These are phyloP conservation scores for Caloboletus firmus DNA, from an alignment of 1,284 basidiomycete species.

Conservation along the genomic window DNA sequence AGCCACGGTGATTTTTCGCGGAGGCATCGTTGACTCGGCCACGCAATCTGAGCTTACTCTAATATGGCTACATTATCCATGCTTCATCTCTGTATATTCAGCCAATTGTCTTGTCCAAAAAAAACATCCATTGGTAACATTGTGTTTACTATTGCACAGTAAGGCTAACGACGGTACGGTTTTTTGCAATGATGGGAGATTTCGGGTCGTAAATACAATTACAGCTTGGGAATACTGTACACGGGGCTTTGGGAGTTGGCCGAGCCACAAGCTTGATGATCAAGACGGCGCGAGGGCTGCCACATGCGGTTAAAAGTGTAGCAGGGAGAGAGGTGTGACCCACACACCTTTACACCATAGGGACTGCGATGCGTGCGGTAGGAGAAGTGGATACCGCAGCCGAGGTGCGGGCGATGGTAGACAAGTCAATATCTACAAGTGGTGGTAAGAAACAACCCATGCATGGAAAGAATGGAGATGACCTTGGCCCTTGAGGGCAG, in stretches of 20 bases:
- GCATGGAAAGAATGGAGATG: conserved; percentile 14
- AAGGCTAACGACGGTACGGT: background rate
- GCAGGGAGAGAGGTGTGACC: background rate
- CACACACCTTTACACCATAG: conserved; percentile 42
- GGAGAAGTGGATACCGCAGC: conserved; percentile 70
- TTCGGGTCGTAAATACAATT: conserved; percentile 20
- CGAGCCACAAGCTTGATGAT: background rate
- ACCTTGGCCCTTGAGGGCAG: conserved; percentile 60
- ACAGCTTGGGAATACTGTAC: conserved; percentile 21
- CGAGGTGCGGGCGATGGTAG: conserved; percentile 79
- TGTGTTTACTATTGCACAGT: conserved; percentile 10
- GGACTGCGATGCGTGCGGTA: conserved; percentile 39
- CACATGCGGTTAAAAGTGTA: background rate
- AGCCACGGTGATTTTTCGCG: background rate
- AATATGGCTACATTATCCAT: no score
- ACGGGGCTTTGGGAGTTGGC: conserved; percentile 3
- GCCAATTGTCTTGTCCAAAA: background rate
- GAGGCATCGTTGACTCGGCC: background rate
- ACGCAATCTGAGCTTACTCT: background rate
- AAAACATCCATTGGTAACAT: background rate
- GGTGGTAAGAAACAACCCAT: conserved; percentile 8
- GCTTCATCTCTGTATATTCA: background rate
- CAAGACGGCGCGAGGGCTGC: background rate
- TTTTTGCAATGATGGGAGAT: background rate
- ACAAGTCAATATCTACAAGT: conserved; percentile 60